Percentiles rank a stretch among this genome's conserved stretches.
phyloP scores from a whole-genome alignment of 2,329 filamentous ascomycete species.

The Curvularia sp. region DNA sequence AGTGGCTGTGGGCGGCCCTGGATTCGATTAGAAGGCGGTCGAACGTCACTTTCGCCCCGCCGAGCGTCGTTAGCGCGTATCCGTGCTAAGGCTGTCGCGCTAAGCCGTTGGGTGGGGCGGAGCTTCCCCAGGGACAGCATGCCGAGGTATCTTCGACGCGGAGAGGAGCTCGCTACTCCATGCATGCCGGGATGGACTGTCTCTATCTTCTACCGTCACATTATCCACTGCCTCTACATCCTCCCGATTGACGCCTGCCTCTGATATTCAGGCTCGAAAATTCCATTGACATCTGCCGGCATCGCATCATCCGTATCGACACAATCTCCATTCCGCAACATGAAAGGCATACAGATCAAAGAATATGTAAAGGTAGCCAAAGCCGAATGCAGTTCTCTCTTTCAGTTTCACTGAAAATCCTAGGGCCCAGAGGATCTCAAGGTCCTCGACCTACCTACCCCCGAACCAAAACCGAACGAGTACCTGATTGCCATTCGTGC shows the following conservation, averaged over 20 bases:
- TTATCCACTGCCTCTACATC: not conserved
- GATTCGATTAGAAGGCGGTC: conserved; percentile 39
- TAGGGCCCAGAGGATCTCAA: conserved; percentile 81
- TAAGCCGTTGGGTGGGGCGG: conserved; percentile 11
- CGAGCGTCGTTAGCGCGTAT: conserved; percentile 25
- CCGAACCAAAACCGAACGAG: conserved; percentile 71
- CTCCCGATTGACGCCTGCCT: not conserved
- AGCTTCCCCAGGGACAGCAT: conserved; percentile 9
- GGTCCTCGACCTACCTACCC: conserved; percentile 77
- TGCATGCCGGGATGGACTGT: conserved; percentile 6
- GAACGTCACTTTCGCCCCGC: conserved; percentile 33
- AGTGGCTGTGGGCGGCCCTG: conserved; percentile 18
- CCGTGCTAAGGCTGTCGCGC: conserved; percentile 7
- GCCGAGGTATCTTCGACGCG: conserved; percentile 19
- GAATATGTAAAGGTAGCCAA: conserved; percentile 73
- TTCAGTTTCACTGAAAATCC: conserved; percentile 10
- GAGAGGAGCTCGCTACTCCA: conserved; percentile 11
- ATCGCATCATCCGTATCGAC: not conserved
- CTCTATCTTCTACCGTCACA: not conserved
- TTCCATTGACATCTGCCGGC: not conserved
- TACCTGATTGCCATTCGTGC: conserved; percentile 90
- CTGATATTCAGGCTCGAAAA: too few species aligned
- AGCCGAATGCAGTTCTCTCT: conserved; percentile 11
- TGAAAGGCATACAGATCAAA: conserved; percentile 77
- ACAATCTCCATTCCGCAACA: conserved; percentile 44